These are phyloP conservation scores for Diaporthe amygdali DNA, from an alignment of 2,329 filamentous ascomycete genomes.

Conservation along the genomic window DNA sequence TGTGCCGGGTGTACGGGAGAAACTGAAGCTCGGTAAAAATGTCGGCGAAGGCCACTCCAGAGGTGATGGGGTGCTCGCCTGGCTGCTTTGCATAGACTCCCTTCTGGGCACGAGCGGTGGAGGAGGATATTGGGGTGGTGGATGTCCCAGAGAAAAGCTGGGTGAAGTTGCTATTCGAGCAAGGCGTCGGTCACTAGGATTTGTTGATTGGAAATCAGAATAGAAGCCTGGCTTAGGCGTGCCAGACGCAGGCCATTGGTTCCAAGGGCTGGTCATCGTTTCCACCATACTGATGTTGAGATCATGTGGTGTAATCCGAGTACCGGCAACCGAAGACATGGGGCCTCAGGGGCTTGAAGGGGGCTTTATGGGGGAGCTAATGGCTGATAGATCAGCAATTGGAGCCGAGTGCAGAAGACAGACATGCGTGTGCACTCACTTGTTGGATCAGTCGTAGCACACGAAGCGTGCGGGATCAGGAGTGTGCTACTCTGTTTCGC, in stretches of 20 bases:
- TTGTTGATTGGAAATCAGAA: constrained; percentile 7
- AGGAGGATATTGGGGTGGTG: background rate
- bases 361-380: constrained; percentile 5
- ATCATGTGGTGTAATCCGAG: constrained; percentile 31
- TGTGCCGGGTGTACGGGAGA: constrained; percentile 8
- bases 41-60: constrained; percentile 29
- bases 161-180: constrained; percentile 5
- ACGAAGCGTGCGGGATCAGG: background rate
- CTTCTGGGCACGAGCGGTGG: background rate
- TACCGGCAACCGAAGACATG: constrained; percentile 40
- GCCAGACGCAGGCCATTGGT: constrained; percentile 36
- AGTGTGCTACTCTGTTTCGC: constrained; percentile 12
- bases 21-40: constrained; percentile 9
- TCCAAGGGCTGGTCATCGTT: constrained; percentile 41
- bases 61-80: constrained; percentile 29
- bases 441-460: background rate
- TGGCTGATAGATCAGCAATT: constrained; percentile 8
- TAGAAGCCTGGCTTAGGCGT: constrained; percentile 30
- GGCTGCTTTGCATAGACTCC: constrained; percentile 25
- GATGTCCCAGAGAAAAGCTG: background rate
- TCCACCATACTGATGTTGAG: constrained; percentile 38
- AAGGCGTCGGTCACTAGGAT: background rate
- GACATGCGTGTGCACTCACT: background rate
- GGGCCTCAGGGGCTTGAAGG: constrained; percentile 24
- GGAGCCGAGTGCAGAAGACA: background rate